Base-by-base conservation (phyloP, 768 basidiomycete genomes). In the Coprinopsis marcescibilis region DNA sequence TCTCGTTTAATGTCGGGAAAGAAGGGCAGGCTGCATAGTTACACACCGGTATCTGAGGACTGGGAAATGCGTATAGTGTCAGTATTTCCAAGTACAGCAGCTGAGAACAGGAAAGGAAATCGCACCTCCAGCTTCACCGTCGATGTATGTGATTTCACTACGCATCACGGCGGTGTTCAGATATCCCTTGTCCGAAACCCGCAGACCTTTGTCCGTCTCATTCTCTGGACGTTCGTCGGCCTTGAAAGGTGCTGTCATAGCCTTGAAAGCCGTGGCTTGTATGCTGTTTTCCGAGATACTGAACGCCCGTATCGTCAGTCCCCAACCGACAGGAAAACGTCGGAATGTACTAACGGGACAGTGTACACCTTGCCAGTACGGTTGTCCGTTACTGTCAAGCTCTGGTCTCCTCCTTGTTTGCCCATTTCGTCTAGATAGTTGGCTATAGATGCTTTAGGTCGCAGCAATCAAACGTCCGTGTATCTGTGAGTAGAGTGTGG, bases 111-210 rank as follows among this genome's bases (percentile, higher is more conserved):
- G n/a, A n/a, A n/a, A n/a, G n/a, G n/a, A n/a, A n/a, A n/a, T n/a
- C 73, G 35, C 49, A 84, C 84, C 69, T 65, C 89, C 90, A 30
- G 77, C 83, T 15, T 92, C 88, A 38, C 92, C 92, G 58, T 95
- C 91, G 52, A 95, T 95, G 55, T 83, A 94, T 0, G 91, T 93
- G 56, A 95, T 93, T 56, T 77, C 65, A 53, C 86, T 89, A 54
- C 79, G 69, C 48, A 89, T 75, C 43, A 89, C 85, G 37, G 87
- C 86, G 4, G 88, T 90, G 52, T 90, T 89, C 61, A 89, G 60
- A 64, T 87, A 92, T 12, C 86, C 89, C 63, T 78, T 80, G 67
- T 91, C 89, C 20, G 78, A 67, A 14, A 92, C 80, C 25, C 89
- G 79, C 17, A 93, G 67, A 0, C 90, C 90, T 50, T 82, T 86